Conservation (phyloP, 306 rosid genomes). For the Cicer chorassanicum region DNA sequence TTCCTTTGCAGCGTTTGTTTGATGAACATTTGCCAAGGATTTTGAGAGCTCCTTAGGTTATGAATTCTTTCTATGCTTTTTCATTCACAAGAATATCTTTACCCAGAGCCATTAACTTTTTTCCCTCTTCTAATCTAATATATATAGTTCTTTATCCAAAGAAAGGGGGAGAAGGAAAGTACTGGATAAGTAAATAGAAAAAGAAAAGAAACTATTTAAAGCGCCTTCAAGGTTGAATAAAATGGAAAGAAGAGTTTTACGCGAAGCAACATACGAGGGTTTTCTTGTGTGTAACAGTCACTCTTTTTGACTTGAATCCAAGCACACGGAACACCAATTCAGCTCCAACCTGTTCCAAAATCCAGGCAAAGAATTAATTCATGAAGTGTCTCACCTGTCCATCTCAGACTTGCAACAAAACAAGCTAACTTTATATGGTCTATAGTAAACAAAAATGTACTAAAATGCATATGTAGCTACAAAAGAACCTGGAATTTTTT, state of each 20-base stretch:
- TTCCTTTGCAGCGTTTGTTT: neutral
- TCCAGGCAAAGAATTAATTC: slow-evolving; percentile 44
- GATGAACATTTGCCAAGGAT: neutral
- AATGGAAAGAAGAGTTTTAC: slow-evolving; percentile 3
- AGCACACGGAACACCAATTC: slow-evolving; percentile 88
- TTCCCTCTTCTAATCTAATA: neutral
- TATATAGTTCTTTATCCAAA: neutral
- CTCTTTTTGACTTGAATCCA: slow-evolving; percentile 94
- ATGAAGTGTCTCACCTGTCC: slow-evolving; percentile 32
- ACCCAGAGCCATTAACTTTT: neutral
- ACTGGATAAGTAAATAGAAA: neutral
- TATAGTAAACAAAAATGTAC: neutral
- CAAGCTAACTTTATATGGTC: slow-evolving; percentile 2
- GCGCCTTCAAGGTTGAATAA: slow-evolving; percentile 19
- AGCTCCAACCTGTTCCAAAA: slow-evolving; percentile 78
- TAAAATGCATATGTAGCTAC: slow-evolving; percentile 17
- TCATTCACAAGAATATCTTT: neutral
- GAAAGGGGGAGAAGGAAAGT: neutral
- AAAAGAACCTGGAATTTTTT: slow-evolving; percentile 79
- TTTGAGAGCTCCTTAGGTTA: neutral
- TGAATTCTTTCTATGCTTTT: neutral
- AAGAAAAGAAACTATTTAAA: neutral
- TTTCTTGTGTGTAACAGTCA: slow-evolving; percentile 96
- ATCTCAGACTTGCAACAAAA: slow-evolving; percentile 34
- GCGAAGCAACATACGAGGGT: slow-evolving; percentile 69